These are phyloP conservation scores for Antrodiella citrinella DNA, from an alignment of 768 basidiomycete species.

Conservation along the genomic window DNA sequence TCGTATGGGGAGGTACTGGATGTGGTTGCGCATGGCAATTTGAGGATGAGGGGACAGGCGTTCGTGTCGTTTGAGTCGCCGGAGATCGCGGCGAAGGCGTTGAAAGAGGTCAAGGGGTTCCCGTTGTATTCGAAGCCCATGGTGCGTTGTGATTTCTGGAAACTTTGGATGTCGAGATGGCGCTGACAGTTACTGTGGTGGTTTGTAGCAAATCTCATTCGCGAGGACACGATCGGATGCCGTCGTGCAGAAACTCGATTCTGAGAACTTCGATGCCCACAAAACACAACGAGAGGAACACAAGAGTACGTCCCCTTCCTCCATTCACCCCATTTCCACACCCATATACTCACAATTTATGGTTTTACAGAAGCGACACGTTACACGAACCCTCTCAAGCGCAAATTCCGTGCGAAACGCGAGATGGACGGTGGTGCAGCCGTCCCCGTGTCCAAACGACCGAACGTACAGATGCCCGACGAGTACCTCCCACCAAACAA, in stretches of 20 bases:
- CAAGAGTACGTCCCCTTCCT: slow-evolving; percentile 57
- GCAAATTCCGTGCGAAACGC: slow-evolving; percentile 70
- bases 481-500: slow-evolving; percentile 99
- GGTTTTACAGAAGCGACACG: slow-evolving; percentile 67
- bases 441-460: slow-evolving; percentile 62
- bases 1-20: slow-evolving; percentile 89
- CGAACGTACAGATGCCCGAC: slow-evolving; percentile 96
- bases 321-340: slow-evolving; percentile 2
- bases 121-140: slow-evolving; percentile 96
- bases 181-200: neutral
- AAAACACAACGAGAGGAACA: slow-evolving; percentile 66
- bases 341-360: neutral
- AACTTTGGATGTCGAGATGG: neutral
- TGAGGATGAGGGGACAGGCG: slow-evolving; percentile 98
- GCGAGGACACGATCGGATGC: slow-evolving; percentile 85
- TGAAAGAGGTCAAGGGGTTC: slow-evolving; percentile 90
- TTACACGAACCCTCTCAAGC: slow-evolving; percentile 84
- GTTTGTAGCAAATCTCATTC: slow-evolving; percentile 84
- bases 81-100: slow-evolving; percentile 79
- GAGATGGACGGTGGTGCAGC: slow-evolving; percentile 65
- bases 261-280: slow-evolving; percentile 62
- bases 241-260: slow-evolving; percentile 71
- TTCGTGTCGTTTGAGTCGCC: slow-evolving; percentile 87
- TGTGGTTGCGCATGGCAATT: slow-evolving; percentile 90
- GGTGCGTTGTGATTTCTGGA: slow-evolving; percentile 52